A percentile compares a stretch with the other conserved stretches of the same genome.
Evolutionary conservation across 2,329 filamentous ascomycete genomes (phyloP).

Genomic region (Chalara sp.): DNA sequence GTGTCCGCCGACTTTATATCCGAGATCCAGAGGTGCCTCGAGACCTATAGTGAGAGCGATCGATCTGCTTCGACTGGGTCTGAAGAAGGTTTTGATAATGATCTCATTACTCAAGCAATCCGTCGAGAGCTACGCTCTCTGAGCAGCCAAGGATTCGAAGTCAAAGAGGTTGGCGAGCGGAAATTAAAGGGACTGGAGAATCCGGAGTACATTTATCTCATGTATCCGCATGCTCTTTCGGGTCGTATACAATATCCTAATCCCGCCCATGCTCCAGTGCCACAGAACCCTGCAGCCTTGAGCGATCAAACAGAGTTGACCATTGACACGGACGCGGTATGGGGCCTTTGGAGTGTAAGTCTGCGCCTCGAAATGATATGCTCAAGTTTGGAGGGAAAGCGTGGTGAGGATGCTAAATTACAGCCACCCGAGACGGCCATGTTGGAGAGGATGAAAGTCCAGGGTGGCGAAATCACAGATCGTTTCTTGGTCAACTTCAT

Average conservation of each 20-base stretch:
- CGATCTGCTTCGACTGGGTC: conserved; percentile 60
- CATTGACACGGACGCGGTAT: conserved; percentile 72
- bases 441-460: conserved; percentile 63
- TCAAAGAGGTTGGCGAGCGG: conserved; percentile 91
- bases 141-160: conserved; percentile 87
- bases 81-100: conserved; percentile 71
- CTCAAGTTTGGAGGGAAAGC: conserved; percentile 71
- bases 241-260: conserved; percentile 68
- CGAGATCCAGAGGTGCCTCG: conserved; percentile 85
- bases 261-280: conserved; percentile 34
- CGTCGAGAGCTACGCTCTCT: conserved; percentile 81
- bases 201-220: conserved; percentile 88
- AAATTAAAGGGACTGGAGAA: conserved; percentile 97
- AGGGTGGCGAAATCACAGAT: conserved; percentile 83
- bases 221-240: conserved; percentile 84
- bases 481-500: conserved; percentile 81
- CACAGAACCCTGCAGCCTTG: conserved; percentile 47
- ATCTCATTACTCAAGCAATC: conserved; percentile 68
- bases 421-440: conserved; percentile 78
- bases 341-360: conserved; percentile 84
- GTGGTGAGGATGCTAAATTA: conserved; percentile 44
- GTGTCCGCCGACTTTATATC: conserved; percentile 96
- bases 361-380: conserved; percentile 90
- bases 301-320: conserved; percentile 58
- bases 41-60: conserved; percentile 83